These are phyloP conservation scores for Asterophora parasitica DNA, from an alignment of 768 basidiomycete species.

Conservation along the genomic window DNA sequence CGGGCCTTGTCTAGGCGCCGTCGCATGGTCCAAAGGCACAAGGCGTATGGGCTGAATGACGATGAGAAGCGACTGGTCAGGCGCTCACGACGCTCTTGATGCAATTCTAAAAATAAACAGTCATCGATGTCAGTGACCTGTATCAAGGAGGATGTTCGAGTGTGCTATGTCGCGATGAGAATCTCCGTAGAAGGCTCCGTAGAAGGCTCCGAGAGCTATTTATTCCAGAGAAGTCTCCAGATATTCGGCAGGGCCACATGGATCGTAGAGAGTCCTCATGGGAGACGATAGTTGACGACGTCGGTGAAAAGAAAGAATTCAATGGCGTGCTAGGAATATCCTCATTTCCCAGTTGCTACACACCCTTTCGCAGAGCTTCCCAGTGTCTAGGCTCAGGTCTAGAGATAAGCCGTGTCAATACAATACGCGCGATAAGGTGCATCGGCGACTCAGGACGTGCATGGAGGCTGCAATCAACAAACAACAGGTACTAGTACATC, in stretches of 20 bases:
- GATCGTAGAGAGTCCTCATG: not conserved
- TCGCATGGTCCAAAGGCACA: conserved; percentile 2
- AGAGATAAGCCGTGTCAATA: no score
- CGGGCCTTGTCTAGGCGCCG: not conserved
- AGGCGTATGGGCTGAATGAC: not conserved
- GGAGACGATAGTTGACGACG: not conserved
- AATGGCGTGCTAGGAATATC: no score
- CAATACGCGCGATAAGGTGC: no score
- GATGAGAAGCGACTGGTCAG: not conserved
- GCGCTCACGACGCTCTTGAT: not conserved
- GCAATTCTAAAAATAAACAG: conserved; percentile 1
- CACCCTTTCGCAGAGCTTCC: no score
- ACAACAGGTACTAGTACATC: no score
- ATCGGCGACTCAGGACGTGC: no score
- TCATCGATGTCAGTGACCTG: not conserved
- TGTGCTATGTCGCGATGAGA: not conserved
- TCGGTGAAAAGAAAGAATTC: no score
- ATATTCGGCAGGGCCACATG: not conserved
- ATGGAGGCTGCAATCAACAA: no score
- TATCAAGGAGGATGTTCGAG: not conserved
- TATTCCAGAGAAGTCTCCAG: not conserved
- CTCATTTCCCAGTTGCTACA: no score
- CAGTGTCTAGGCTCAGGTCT: no score
- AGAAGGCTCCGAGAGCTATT: not conserved
- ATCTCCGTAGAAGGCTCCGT: not conserved